phyloP scores from a whole-genome alignment of 2,329 filamentous ascomycete species.

The Pyrenochaeta sp. region DNA sequence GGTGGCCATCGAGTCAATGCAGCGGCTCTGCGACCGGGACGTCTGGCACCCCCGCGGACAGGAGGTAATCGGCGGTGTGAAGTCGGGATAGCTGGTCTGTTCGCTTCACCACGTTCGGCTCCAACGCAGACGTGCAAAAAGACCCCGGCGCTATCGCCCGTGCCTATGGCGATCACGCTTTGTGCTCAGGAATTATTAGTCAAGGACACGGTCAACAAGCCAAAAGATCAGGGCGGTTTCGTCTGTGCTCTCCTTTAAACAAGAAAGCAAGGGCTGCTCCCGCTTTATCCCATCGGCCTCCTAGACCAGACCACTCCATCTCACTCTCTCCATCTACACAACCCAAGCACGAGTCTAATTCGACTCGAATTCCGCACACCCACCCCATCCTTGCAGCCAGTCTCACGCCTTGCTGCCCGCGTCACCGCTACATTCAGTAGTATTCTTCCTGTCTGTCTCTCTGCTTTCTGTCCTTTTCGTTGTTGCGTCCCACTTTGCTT shows the following conservation, averaged over 20 bases:
- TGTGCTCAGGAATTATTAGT: constrained; percentile 28
- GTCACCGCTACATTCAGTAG: constrained; percentile 35
- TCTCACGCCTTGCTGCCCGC: constrained; percentile 24
- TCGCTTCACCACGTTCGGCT: constrained; percentile 36
- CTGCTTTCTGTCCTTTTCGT: constrained; percentile 37
- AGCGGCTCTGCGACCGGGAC: constrained; percentile 25
- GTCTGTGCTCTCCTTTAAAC: constrained; percentile 37
- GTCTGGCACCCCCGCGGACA: constrained; percentile 17
- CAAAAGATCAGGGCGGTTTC: constrained; percentile 20
- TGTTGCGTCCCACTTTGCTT: constrained; percentile 45
- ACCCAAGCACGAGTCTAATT: constrained; percentile 38
- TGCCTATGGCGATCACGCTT: constrained; percentile 37
- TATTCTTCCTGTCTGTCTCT: constrained; percentile 40
- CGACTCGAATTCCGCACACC: constrained; percentile 43
- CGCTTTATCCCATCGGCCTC: constrained; percentile 33
- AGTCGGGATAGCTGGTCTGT: constrained; percentile 33
- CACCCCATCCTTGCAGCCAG: constrained; percentile 40
- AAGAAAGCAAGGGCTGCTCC: constrained; percentile 47
- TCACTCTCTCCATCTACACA: too few relatives aligned
- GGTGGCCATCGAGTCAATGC: constrained; percentile 24
- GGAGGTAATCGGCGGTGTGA: constrained; percentile 42
- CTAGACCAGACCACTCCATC: constrained; percentile 25
- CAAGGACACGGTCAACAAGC: constrained; percentile 34
- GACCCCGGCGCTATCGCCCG: constrained; percentile 28
- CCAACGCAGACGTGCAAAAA: constrained; percentile 19